Evolutionary conservation across 257 asterid species (phyloP), one percentile per base, ranked within the genome.

Genomic region (Penstemon barbatus): DNA sequence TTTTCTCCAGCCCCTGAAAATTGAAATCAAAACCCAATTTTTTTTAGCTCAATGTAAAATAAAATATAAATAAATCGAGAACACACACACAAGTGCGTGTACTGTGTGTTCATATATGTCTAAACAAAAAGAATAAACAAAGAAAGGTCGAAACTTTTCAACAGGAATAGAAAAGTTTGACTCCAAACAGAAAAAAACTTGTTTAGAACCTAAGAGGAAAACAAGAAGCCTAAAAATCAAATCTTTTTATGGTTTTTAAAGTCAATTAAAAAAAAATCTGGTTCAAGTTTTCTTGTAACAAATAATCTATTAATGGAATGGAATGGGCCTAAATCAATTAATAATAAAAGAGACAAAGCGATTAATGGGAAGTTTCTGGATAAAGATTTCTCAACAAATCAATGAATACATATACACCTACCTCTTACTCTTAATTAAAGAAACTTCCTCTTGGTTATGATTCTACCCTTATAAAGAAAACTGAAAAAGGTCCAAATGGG

Each of bases 321-420:
- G 4, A 69, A 39, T 43, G n/a, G 53, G 10, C 9, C 54, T 49
- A 49, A 49, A 49, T 49, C 7, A 11, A 19, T 7, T 57, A 37
- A 4, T 8, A 39, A 62, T 38, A 11, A 55, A 64, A 45, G 5
- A 36, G 57, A 48, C 68, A 48, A 9, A 46, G 51, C 8, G 51
- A 9, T 46, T 46, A 46, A 46, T 7, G 51, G 11, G 6, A 49
- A 5, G 33, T 25, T 25, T 25, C 33, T 25, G 33, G 33, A 25
- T 4, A 49, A 11, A 10, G 0, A 49, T 49, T 49, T 49, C 15
- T 12, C 54, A 61, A 61, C 38, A 42, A 50, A 19, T 54, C 73
- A 48, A 55, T 25, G 44, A 39, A 65, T 61, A 63, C 66, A 63
- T 15, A 65, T 65, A 63, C 69, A 74, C 73, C 71, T 59, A 78